These are phyloP conservation scores for Rutidosis leptorrhynchoides DNA, from an alignment of 129 eudicot genomes.

Conservation along the genomic window DNA sequence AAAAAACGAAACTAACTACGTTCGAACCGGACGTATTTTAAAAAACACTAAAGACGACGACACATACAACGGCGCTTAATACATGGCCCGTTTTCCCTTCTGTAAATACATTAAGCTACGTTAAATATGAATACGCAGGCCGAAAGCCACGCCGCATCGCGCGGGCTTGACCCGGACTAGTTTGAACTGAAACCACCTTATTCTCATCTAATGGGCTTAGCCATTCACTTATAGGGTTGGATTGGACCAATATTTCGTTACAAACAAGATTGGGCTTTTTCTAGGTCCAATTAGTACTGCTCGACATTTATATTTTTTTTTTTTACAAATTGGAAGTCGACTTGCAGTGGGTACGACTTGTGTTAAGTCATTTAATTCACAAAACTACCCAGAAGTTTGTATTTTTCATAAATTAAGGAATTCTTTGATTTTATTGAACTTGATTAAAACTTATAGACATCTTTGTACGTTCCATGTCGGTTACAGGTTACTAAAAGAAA, in stretches of 20 bases:
- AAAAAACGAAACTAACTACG: no score
- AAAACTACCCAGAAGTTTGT: not conserved
- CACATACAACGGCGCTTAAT: no score
- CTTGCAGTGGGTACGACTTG: no score
- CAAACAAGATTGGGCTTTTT: not conserved
- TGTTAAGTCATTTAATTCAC: not conserved
- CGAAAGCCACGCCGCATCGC: no score
- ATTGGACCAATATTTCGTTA: not conserved
- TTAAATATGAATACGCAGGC: no score
- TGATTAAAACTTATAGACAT: no score
- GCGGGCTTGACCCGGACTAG: not conserved
- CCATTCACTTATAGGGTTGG: not conserved
- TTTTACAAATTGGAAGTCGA: not conserved
- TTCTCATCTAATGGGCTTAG: not conserved
- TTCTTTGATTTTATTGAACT: not conserved
- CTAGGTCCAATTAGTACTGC: not conserved
- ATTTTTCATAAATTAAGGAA: not conserved
- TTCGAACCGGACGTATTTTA: no score
- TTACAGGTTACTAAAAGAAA: not conserved
- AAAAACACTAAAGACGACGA: no score
- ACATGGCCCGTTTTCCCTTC: no score
- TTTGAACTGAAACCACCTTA: no score
- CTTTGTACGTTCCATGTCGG: no score
- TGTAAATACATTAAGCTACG: no score
- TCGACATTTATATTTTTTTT: not conserved